phyloP scores from a whole-genome alignment of 306 rosid species.

The Quercus variabilis region DNA sequence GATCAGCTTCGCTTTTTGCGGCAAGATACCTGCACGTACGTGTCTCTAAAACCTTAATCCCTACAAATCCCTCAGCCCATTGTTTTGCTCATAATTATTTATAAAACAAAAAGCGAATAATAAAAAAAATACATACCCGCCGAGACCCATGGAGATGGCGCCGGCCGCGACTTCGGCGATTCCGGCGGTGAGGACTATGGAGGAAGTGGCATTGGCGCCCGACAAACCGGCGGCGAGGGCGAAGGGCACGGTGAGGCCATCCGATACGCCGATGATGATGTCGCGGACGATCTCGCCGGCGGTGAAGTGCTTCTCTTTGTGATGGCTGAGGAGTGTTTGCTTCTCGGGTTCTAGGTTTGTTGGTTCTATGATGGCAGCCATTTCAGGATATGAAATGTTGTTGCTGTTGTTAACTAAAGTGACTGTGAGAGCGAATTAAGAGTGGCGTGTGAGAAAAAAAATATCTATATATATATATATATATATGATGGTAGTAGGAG shows the following conservation, averaged over 20 bases:
- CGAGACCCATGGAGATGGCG: slow-evolving; percentile 76
- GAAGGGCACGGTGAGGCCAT: slow-evolving; percentile 71
- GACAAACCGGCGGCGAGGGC: slow-evolving; percentile 74
- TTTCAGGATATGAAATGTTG: background rate
- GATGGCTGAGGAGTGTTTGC: slow-evolving; percentile 46
- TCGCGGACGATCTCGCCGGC: slow-evolving; percentile 68
- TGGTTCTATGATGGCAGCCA: slow-evolving; percentile 22
- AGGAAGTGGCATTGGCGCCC: slow-evolving; percentile 62
- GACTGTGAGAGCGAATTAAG: background rate
- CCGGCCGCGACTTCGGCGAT: slow-evolving; percentile 77
- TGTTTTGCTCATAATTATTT: no score
- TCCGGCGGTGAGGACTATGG: slow-evolving; percentile 70
- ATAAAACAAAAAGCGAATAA: no score
- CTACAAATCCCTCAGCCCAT: no score
- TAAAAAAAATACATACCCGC: slow-evolving; percentile 47
- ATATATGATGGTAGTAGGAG: background rate
- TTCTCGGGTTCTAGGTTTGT: slow-evolving; percentile 29
- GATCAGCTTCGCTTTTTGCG: slow-evolving; percentile 89
- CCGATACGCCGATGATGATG: slow-evolving; percentile 69
- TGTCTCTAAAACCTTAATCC: background rate
- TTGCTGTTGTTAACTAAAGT: background rate
- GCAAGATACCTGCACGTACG: slow-evolving; percentile 65
- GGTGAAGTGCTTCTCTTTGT: slow-evolving; percentile 64
- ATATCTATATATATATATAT: no score
- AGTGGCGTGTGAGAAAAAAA: background rate